phyloP scores from a whole-genome alignment of 1,139 yeast genomes.

The Yamadazyma jaroonii region DNA sequence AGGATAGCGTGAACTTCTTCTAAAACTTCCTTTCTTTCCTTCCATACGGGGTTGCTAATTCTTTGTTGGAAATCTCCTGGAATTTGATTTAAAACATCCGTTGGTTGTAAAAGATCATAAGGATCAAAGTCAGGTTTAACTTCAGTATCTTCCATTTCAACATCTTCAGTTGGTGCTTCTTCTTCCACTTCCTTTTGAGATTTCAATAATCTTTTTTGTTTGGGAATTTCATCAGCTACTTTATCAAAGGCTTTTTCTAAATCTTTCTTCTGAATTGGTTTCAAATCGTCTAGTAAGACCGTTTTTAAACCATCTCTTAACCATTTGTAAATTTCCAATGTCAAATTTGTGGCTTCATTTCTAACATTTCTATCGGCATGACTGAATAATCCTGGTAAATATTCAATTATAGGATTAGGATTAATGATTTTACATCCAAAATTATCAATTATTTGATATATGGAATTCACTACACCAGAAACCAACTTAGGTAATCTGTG shows the following conservation, averaged over 20 bases:
- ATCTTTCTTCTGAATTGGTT: conserved; percentile 92
- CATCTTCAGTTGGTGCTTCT: conserved; percentile 24
- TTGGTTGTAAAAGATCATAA: conserved; percentile 39
- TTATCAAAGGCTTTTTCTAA: conserved; percentile 68
- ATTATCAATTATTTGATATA: conserved; percentile 52
- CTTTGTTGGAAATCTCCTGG: conserved; percentile 61
- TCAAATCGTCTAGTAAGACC: conserved; percentile 65
- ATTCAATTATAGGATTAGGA: conserved; percentile 58
- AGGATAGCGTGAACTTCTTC: conserved; percentile 62
- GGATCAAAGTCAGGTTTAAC: conserved; percentile 26
- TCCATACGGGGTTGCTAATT: conserved; percentile 74
- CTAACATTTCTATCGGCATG: conserved; percentile 90
- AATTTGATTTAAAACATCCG: conserved; percentile 60
- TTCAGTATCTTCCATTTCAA: conserved; percentile 37
- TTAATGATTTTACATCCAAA: conserved; percentile 73
- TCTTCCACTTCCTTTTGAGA: conserved; percentile 38
- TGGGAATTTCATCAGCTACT: conserved; percentile 41
- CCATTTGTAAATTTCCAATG: conserved; percentile 75
- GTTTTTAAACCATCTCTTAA: conserved; percentile 65
- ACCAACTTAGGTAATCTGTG: conserved; percentile 79
- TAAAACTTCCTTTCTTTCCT: conserved; percentile 83
- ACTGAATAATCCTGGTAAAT: conserved; percentile 66
- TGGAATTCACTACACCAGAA: conserved; percentile 60
- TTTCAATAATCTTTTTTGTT: conserved; percentile 56
- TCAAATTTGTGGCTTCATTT: conserved; percentile 67